phyloP scores from a whole-genome alignment of 306 rosid genomes.

The Purshia tridentata region DNA sequence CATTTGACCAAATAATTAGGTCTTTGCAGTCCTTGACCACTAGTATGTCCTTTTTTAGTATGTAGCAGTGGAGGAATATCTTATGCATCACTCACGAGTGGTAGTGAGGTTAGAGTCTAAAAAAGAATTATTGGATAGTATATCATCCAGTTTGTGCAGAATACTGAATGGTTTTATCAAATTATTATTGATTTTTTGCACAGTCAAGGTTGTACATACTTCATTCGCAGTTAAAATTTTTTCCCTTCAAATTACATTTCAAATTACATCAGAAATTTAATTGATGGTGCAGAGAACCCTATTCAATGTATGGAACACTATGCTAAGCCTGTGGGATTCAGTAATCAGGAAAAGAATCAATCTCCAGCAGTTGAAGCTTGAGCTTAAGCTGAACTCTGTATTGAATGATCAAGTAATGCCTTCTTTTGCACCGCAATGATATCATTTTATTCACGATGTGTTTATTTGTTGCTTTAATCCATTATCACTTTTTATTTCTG shows the following conservation, averaged over 20 bases:
- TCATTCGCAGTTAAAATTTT: not conserved
- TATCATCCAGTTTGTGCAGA: not conserved
- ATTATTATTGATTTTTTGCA: not conserved
- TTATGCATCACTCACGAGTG: not conserved
- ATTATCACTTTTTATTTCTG: not conserved
- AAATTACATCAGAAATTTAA: conserved; percentile 22
- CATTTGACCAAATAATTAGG: not conserved
- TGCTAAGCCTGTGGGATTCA: conserved; percentile 67
- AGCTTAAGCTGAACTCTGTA: conserved; percentile 69
- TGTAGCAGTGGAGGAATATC: not conserved
- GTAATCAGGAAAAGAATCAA: conserved; percentile 72
- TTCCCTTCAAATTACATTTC: not conserved
- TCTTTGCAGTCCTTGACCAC: not conserved
- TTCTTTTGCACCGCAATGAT: conserved; percentile 32
- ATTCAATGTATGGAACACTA: conserved; percentile 65
- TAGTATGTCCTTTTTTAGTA: not conserved
- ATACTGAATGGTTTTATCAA: not conserved
- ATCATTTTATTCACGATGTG: not conserved
- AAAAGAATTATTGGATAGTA: not conserved
- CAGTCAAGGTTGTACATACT: conserved; percentile 5
- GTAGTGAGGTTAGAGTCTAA: not conserved
- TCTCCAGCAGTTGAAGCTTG: conserved; percentile 85
- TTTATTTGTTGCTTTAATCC: not conserved
- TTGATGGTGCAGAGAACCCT: conserved; percentile 67
- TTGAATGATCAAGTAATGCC: conserved; percentile 81